Evolutionary conservation across 2,329 filamentous ascomycete species (phyloP).

Genomic region (Aplosporella prunicola): DNA sequence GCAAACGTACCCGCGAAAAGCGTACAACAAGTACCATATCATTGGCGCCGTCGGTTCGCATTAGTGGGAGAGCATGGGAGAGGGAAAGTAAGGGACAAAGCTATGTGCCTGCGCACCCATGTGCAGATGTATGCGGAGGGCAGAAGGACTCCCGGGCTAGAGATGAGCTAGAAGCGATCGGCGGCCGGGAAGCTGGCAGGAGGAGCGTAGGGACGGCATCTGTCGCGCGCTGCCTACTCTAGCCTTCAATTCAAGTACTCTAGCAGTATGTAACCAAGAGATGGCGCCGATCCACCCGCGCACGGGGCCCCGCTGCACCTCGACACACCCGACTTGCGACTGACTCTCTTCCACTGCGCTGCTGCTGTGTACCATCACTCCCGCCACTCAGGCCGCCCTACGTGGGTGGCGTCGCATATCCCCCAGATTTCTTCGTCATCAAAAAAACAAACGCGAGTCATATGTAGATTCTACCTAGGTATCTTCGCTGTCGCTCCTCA

Average conservation of each 20-base stretch:
- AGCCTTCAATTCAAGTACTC: not conserved
- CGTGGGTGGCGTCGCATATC: too few relatives aligned
- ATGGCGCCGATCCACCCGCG: too few relatives aligned
- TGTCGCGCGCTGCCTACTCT: not conserved
- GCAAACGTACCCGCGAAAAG: constrained; percentile 64
- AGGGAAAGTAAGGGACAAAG: constrained; percentile 8
- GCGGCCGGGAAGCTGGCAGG: constrained; percentile 5
- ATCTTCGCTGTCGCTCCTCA: too few relatives aligned
- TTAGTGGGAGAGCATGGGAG: constrained; percentile 5
- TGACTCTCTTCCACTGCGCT: too few relatives aligned
- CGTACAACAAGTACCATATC: constrained; percentile 73
- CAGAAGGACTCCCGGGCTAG: not conserved
- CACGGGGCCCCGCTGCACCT: too few relatives aligned
- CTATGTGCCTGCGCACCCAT: constrained; percentile 6
- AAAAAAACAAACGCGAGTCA: too few relatives aligned
- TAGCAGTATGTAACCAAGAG: not conserved
- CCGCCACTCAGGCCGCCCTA: too few relatives aligned
- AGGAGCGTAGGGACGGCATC: constrained; percentile 1
- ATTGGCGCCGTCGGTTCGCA: constrained; percentile 30
- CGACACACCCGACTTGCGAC: not conserved
- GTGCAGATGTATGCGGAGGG: too few relatives aligned
- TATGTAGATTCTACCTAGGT: too few relatives aligned
- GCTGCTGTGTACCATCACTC: too few relatives aligned
- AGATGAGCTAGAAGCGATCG: constrained; percentile 5
- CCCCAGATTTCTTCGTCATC: too few relatives aligned